Evolutionary conservation across 2,329 filamentous ascomycete genomes (phyloP), one percentile per base, ranked within the genome.

Genomic region (Clonostachys chloroleuca): DNA sequence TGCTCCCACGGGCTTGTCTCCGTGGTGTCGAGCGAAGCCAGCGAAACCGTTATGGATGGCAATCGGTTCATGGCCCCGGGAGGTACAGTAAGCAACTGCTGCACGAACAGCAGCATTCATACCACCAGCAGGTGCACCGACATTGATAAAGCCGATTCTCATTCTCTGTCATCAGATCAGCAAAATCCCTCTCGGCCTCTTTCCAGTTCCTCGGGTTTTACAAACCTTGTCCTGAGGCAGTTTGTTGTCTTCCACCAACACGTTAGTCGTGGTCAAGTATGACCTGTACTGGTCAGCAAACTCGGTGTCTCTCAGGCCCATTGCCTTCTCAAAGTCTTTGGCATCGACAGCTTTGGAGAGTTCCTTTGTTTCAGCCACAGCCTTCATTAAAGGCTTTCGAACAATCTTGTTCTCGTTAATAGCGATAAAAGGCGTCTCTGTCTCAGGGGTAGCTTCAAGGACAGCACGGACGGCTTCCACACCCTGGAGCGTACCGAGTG

Each of bases 321-420:
- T 96, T 39, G 94, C 94, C 51, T 75, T 81, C 35, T 87, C 84
- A 61, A 96, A 99, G 56, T 97, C 86, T 62, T 91, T 92, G 47
- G 77, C 81, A 20, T 89, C 80, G 49, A 99, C 96, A 34, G 89
- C 87, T 55, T 81, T 80, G 13, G 90, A 82, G 1, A 97, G 89
- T 47, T 87, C 80, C 65, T 96, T 86, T 30, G 94, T 99, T 59
- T 91, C 81, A 42, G 81, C 73, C 12, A 99, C 94, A 2, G 94
- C 92, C 62, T 95, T 81, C 74, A 97, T 87, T 24, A 99, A 74
- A 17, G 91, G 87, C 57, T 92, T 91, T 47, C 92, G 83, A 54
- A 91, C 84, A 62, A 99, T 97, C 73, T 99, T 95, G 79, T 97
- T 97, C 74, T 99, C 94, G 53, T 86, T 92, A 56, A 99, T 92